Evolutionary conservation across 495 filamentous ascomycete genomes (phyloP), one percentile per base, ranked within the genome.

Genomic region (Acidomyces sp.): DNA sequence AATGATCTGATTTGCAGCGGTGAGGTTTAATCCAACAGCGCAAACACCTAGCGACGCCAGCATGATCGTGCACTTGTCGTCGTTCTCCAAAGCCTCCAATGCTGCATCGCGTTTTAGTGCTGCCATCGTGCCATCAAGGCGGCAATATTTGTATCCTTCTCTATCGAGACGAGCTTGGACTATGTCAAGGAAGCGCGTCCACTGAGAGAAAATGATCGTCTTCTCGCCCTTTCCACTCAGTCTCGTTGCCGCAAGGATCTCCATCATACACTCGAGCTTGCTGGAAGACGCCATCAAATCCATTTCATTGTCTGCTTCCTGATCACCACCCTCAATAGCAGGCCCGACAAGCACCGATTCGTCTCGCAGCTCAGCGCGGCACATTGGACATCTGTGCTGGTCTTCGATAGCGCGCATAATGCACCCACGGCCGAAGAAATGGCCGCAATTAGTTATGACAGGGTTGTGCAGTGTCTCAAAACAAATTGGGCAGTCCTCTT

Each of bases 131-230:
- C 87, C 87, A 55, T 94, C 87, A 35, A 96, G 77, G 27, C 87
- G 78, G 13, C 69, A 70, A 59, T 75, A 87, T 13, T 62, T 72
- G 54, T 82, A 72, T 0, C 70, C 68, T 6, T 67, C 62, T 12
- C 71, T 64, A 13, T 67, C 53, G 6, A 96, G 68, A 41, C 90
- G 75, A 0, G 69, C 64, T 52, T 85, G 74, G 28, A 93, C 71
- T 37, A 94, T 70, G 34, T 82, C 70, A 1, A 96, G 68, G 64
- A 93, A 94, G 3, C 74, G 78, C 0, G 87, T 94, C 87, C 87
- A 96, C 55, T 94, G 86, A 9, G 78, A 84, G 65, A 96, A 96
- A 24, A 94, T 71, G 37, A 96, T 75, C 3, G 84, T 81, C 55
- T 95, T 95, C 28, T 74, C 84, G 6, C 63, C 41, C 23, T 57